Evolutionary conservation across 2,329 filamentous ascomycete species (phyloP).

Genomic region (Mariannaea sp.): DNA sequence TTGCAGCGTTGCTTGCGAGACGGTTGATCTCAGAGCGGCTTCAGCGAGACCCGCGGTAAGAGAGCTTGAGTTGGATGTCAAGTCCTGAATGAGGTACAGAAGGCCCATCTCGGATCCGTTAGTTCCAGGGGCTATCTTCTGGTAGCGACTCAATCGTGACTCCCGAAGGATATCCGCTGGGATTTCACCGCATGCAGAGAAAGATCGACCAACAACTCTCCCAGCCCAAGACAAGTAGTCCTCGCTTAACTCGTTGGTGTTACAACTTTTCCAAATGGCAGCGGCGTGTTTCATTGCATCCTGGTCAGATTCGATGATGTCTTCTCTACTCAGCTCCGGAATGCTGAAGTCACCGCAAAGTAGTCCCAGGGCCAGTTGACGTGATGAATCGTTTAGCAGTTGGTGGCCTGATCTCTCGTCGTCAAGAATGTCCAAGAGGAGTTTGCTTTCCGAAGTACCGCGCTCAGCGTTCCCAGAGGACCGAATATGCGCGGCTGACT

Average conservation of each 20-base stretch:
- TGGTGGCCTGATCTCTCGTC: slow-evolving; percentile 67
- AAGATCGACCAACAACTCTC: slow-evolving; percentile 81
- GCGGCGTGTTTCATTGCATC: slow-evolving; percentile 65
- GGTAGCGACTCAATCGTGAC: slow-evolving; percentile 58
- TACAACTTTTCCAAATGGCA: slow-evolving; percentile 77
- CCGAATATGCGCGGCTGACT: slow-evolving; percentile 69
- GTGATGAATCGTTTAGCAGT: slow-evolving; percentile 72
- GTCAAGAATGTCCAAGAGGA: slow-evolving; percentile 78
- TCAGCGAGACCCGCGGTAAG: slow-evolving; percentile 64
- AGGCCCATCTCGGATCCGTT: slow-evolving; percentile 67
- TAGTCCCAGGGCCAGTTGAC: slow-evolving; percentile 70
- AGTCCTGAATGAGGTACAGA: slow-evolving; percentile 63
- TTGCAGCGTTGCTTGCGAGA: slow-evolving; percentile 56
- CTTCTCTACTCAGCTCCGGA: slow-evolving; percentile 51
- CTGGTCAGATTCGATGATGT: slow-evolving; percentile 71
- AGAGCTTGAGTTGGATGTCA: slow-evolving; percentile 63
- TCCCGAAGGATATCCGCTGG: slow-evolving; percentile 65
- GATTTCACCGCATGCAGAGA: slow-evolving; percentile 74
- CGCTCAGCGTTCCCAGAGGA: slow-evolving; percentile 71
- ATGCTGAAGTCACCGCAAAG: slow-evolving; percentile 76
- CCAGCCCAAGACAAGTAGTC: slow-evolving; percentile 86
- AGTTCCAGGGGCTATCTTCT: slow-evolving; percentile 51
- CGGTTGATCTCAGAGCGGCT: slow-evolving; percentile 60
- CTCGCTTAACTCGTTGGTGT: slow-evolving; percentile 63
- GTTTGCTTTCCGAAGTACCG: slow-evolving; percentile 74